Base-by-base conservation (phyloP, 306 rosid genomes). In the Aeschynomene evenia region DNA sequence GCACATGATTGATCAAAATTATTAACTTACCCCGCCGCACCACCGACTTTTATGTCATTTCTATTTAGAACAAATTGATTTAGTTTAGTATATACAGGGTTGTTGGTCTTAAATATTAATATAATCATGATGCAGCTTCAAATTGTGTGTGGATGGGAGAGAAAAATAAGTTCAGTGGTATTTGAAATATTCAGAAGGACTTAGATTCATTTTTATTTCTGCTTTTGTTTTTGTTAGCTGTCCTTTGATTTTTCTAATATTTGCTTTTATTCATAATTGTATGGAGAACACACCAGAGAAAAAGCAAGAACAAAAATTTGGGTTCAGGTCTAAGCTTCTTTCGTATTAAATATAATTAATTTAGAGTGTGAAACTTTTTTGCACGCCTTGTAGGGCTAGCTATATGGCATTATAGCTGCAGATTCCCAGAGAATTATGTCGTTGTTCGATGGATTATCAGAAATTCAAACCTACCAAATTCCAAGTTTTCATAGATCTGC, bases 1-100 rank as follows among this genome's bases (percentile, higher is more conserved):
- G 75, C 84, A 80, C 78, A 66, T 68, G 75, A 43, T 49, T 45
- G 7, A 14, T 46, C 67, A 63, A 23, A 63, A 63, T 24, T n/a
- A 24, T 26, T 13, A 15, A 33, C 16, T 59, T 14, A 4, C 15
- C 15, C 64, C 7, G 6, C 46, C 7, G 51, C 53, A 33, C 78
- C 65, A 42, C 67, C 59, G 57, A 20, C 72, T 21, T 36, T 24
- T 12, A 28, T 54, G 48, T 52, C 42, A 48, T 29, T 49, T 20
- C 9, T 72, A 10, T 60, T 14, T 36, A n/a, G 64, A 29, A 54
- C 75, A 71, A 31, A 5, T 33, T 13, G 68, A 45, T 71, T 55
- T 71, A 22, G 12, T 14, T 6, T n/a, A n/a, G n/a, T 28, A 28
- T 28, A 28, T 16, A 58, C 29, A 54, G 14, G 42, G 49, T 11